Evolutionary conservation across 495 filamentous ascomycete genomes (phyloP).

Genomic region (Penicillium pulvis): DNA sequence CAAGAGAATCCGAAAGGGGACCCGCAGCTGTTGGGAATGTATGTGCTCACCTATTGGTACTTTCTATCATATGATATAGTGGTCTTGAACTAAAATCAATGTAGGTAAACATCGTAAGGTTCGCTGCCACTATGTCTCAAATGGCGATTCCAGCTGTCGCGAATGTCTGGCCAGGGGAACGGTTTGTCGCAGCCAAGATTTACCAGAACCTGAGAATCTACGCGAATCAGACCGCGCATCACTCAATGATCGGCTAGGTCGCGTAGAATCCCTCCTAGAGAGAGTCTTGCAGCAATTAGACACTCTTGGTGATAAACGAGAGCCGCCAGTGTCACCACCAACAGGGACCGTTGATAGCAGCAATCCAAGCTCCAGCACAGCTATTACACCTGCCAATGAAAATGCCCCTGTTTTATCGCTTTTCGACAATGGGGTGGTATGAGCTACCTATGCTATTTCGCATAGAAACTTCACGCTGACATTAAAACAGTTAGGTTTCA

Average conservation of each 20-base stretch:
- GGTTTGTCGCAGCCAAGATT: conserved; percentile 53
- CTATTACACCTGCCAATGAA: conserved; percentile 12
- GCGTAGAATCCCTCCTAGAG: conserved; percentile 50
- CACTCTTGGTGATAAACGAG: background rate
- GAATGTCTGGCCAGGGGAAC: conserved; percentile 50
- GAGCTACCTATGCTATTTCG: background rate
- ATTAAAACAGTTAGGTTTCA: conserved; percentile 12
- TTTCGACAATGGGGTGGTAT: conserved; percentile 18
- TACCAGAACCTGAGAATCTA: conserved; percentile 40
- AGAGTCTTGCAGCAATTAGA: conserved; percentile 11
- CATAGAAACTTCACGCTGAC: background rate
- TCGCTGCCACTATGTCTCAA: conserved; percentile 16
- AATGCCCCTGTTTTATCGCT: conserved; percentile 17
- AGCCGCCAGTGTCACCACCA: conserved; percentile 3
- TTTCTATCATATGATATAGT: conserved; percentile 6
- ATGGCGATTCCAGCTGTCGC: conserved; percentile 37
- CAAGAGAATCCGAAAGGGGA: conserved; percentile 57
- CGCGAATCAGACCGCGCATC: conserved; percentile 30
- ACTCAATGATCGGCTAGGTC: conserved; percentile 44
- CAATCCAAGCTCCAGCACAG: background rate
- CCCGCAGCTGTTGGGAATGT: conserved; percentile 60
- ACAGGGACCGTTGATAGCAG: background rate
- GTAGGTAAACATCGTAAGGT: conserved; percentile 26
- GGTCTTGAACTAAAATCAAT: conserved; percentile 5
- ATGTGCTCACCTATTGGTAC: conserved; percentile 17